phyloP scores from a whole-genome alignment of 306 rosid genomes.

The Vicia villosa region DNA sequence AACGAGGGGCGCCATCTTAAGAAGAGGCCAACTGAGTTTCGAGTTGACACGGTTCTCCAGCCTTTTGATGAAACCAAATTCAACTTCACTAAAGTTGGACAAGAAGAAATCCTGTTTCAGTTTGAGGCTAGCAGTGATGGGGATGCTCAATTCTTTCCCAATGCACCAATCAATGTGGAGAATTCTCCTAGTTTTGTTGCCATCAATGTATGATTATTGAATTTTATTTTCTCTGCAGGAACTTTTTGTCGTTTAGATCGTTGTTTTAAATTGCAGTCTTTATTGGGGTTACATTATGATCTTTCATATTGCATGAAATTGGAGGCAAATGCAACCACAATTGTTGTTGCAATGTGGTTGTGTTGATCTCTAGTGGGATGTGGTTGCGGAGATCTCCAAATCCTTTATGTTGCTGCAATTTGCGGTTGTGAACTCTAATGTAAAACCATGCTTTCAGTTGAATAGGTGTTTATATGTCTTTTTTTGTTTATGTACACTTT shows the following conservation, averaged over 20 bases:
- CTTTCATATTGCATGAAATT: not conserved
- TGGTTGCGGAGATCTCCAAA: not conserved
- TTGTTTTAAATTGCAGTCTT: not conserved
- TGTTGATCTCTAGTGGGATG: not conserved
- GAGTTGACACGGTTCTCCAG: slow-evolving; percentile 94
- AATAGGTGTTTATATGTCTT: not conserved
- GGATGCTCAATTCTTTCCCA: slow-evolving; percentile 69
- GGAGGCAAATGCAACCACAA: not conserved
- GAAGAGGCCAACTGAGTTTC: slow-evolving; percentile 95
- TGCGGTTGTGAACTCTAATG: not conserved
- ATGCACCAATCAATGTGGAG: slow-evolving; percentile 67
- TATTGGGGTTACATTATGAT: not conserved
- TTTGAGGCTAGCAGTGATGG: slow-evolving; percentile 69
- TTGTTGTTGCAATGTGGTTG: not conserved
- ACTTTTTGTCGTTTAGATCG: not conserved
- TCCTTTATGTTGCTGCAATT: not conserved
- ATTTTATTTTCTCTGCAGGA: not conserved
- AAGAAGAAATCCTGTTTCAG: slow-evolving; percentile 90
- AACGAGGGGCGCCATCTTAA: slow-evolving; percentile 97
- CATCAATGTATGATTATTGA: slow-evolving; percentile 63
- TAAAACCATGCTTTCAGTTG: not conserved
- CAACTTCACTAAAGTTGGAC: slow-evolving; percentile 98
- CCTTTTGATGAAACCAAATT: slow-evolving; percentile 88
- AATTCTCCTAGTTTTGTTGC: slow-evolving; percentile 84
- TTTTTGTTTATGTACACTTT: slow-evolving; percentile 6